phyloP scores from a whole-genome alignment of 2,329 filamentous ascomycete species.

The Ceratocystis harringtonii region DNA sequence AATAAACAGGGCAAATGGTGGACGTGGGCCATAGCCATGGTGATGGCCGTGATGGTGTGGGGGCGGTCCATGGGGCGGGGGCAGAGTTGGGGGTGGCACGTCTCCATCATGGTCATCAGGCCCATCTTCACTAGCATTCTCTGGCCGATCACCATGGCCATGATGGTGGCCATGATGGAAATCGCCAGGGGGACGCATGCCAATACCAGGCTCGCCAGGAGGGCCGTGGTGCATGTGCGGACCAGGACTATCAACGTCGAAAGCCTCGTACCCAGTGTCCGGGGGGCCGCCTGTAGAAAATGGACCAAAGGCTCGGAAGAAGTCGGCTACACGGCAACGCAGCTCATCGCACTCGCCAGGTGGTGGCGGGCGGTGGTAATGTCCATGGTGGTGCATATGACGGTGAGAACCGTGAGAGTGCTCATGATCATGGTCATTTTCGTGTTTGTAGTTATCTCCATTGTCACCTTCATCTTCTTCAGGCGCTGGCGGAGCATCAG shows the following conservation, averaged over 20 bases:
- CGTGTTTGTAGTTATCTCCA: neutral
- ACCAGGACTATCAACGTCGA: neutral
- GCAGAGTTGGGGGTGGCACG: neutral
- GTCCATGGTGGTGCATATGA: neutral
- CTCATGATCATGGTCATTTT: neutral
- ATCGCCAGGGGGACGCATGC: constrained; percentile 12
- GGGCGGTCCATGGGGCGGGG: constrained; percentile 1
- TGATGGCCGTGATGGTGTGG: constrained; percentile 1
- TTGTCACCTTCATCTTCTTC: neutral
- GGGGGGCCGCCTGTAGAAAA: neutral
- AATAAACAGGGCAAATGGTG: constrained; percentile 2
- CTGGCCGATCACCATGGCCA: neutral
- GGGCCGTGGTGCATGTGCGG: constrained; percentile 11
- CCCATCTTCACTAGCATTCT: neutral
- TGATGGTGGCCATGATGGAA: constrained; percentile 8
- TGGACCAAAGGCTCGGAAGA: neutral
- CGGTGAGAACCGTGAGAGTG: neutral
- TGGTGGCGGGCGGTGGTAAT: neutral
- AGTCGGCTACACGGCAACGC: neutral
- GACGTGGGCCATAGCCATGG: neutral
- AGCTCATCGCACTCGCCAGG: neutral
- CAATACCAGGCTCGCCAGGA: constrained; percentile 11
- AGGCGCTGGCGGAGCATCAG: constrained; percentile 6
- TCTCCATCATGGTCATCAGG: neutral
- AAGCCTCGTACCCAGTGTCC: neutral